Base-by-base conservation (phyloP, 345 rosid species). In the Eucalyptus erythrocorys region DNA sequence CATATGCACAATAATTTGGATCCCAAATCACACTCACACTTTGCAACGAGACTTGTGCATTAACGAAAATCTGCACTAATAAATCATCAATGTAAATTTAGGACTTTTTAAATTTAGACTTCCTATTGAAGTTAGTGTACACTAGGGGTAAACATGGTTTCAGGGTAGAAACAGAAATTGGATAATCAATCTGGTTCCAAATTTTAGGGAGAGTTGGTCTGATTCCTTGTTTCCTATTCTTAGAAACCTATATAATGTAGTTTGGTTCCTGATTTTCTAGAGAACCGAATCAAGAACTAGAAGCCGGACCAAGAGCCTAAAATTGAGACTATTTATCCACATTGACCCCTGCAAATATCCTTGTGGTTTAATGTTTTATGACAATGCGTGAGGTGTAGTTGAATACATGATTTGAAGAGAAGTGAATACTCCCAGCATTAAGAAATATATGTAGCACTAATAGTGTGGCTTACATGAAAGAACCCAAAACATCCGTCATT, bases 341-440 rank as follows among this genome's bases (percentile, higher is more conserved):
- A 68, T 93, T 96, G 48, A 97, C 97, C 95, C 95, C 97, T 71
- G 94, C 97, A 8, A 99, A 94, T 96, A 95, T 96, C 98, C 97
- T 94, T 94, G 86, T 51, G 85, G 21, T 76, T 34, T 49, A 27
- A 45, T 68, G 27, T 16, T 57, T n/a, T 59, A 26, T 87, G 49
- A 88, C 47, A 34, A 86, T 51, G 45, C 34, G 16, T 30, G 40
- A 86, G 17, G 87, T 7, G 68, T 37, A 86, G 84, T 40, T 76
- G 3, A 76, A 40, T 21, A 21, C 82, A 76, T 76, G 4, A 12
- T 76, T 76, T 22, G 84, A 40, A 76, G 84, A 76, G 47, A 76
- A 76, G 27, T 76, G 47, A 37, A 76, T 37, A 40, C 14, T 76
- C 27, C 47, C 47, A 37, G 82, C 82, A 76, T 76, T 21, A 21